Evolutionary conservation across 2,329 filamentous ascomycete genomes (phyloP).

Genomic region (Xylaria polymorpha): DNA sequence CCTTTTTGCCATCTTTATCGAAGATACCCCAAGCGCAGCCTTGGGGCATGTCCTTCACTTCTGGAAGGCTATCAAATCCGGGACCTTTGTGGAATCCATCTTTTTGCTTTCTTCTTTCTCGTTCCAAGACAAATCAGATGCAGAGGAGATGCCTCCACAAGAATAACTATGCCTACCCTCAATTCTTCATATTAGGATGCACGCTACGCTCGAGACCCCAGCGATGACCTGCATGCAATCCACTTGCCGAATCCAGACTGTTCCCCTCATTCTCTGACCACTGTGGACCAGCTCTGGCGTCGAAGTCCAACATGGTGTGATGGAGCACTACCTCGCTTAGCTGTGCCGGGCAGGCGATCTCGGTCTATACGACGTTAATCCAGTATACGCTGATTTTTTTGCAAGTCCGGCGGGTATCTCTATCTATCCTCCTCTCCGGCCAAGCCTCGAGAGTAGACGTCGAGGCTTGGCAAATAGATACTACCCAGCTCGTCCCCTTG

Average conservation of each 20-base stretch:
- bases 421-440: background rate
- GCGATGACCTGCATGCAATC: background rate
- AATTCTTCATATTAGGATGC: constrained; percentile 7
- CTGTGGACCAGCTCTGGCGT: background rate
- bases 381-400: background rate
- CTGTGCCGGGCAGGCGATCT: background rate
- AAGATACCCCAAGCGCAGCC: constrained; percentile 66
- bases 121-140: background rate
- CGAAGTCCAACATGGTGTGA: background rate
- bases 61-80: constrained; percentile 59
- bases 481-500: background rate
- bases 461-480: constrained; percentile 12
- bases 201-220: background rate
- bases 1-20: constrained; percentile 61
- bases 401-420: background rate
- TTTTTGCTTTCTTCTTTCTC: background rate
- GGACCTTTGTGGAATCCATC: constrained; percentile 50
- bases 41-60: constrained; percentile 57
- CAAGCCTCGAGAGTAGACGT: constrained; percentile 10
- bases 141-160: background rate
- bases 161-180: background rate
- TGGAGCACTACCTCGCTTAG: constrained; percentile 15
- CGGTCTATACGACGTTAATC: background rate
- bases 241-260: constrained; percentile 16
- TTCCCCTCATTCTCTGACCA: constrained; percentile 17